phyloP scores from a whole-genome alignment of 1,284 basidiomycete species.

The Cryptococcus sp. region DNA sequence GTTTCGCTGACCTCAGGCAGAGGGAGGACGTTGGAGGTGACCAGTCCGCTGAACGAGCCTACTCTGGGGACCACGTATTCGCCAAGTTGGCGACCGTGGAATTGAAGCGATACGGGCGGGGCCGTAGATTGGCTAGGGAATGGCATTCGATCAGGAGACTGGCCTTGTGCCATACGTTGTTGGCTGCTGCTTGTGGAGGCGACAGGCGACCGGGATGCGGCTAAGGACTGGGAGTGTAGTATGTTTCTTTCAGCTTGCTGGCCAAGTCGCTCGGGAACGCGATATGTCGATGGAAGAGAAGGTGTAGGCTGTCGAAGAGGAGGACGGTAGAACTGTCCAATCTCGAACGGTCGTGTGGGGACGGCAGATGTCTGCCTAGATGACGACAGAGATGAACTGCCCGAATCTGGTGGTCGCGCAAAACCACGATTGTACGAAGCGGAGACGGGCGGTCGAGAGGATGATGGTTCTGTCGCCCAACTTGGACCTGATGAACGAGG shows the following conservation, averaged over 20 bases:
- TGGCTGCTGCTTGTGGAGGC: not conserved
- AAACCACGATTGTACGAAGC: not conserved
- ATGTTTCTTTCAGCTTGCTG: not conserved
- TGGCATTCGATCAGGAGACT: not conserved
- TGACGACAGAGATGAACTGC: not conserved
- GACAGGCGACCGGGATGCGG: not conserved
- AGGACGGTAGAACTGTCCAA: not conserved
- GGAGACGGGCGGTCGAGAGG: not conserved
- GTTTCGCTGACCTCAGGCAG: slow-evolving; percentile 8
- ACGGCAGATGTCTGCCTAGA: not conserved
- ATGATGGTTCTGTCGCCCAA: not conserved
- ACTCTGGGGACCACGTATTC: slow-evolving; percentile 12
- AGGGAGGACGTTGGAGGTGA: slow-evolving; percentile 7
- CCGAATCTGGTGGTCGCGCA: not conserved
- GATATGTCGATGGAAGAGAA: slow-evolving; percentile 4
- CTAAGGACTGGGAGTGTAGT: not conserved
- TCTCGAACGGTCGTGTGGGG: not conserved
- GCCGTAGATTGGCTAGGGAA: not conserved
- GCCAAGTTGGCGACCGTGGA: slow-evolving; percentile 4
- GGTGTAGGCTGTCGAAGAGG: slow-evolving; percentile 10
- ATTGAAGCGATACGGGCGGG: not conserved
- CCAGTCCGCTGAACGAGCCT: slow-evolving; percentile 12
- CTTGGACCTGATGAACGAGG: slow-evolving; percentile 10
- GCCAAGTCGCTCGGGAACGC: slow-evolving; percentile 4
- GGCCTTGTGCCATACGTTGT: not conserved